Conservation (phyloP, 78 protist genomes). For the Dictyostelium firmibasis region DNA sequence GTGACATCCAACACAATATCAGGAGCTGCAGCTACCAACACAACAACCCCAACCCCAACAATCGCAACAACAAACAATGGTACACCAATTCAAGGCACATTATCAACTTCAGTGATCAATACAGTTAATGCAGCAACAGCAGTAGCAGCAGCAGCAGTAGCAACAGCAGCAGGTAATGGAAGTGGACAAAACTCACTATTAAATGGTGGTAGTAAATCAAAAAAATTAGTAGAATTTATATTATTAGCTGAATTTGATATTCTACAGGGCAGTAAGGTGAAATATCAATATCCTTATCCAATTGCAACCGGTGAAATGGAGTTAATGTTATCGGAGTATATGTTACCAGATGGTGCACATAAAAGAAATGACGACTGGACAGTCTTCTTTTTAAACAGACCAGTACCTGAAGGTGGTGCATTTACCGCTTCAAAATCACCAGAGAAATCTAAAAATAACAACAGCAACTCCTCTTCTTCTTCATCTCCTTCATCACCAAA, state of each 20-base stretch:
- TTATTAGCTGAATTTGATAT: constrained; percentile 92
- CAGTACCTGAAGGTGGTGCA: constrained; percentile 56
- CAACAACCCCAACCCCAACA: background rate
- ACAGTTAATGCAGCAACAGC: constrained; percentile 13
- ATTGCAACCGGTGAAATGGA: constrained; percentile 70
- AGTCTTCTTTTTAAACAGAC: constrained; percentile 85
- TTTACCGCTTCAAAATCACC: background rate
- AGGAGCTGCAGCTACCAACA: background rate
- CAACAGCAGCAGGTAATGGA: background rate
- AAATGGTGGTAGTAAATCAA: background rate
- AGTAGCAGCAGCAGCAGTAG: constrained; percentile 9
- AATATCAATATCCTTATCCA: constrained; percentile 85
- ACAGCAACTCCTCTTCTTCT: background rate
- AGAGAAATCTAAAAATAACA: constrained; percentile 12
- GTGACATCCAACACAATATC: background rate
- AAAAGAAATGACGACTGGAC: constrained; percentile 92
- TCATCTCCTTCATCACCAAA: background rate
- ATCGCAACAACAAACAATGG: background rate
- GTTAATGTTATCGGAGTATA: constrained; percentile 87
- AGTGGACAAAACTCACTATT: background rate
- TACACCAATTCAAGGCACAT: background rate
- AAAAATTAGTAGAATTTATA: constrained; percentile 72
- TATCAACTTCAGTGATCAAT: constrained; percentile 10
- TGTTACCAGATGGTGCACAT: constrained; percentile 94
- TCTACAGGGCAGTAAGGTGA: constrained; percentile 81